These are phyloP conservation scores for Kodamaea derodonti DNA, from an alignment of 1,139 yeast genomes.

Conservation along the genomic window DNA sequence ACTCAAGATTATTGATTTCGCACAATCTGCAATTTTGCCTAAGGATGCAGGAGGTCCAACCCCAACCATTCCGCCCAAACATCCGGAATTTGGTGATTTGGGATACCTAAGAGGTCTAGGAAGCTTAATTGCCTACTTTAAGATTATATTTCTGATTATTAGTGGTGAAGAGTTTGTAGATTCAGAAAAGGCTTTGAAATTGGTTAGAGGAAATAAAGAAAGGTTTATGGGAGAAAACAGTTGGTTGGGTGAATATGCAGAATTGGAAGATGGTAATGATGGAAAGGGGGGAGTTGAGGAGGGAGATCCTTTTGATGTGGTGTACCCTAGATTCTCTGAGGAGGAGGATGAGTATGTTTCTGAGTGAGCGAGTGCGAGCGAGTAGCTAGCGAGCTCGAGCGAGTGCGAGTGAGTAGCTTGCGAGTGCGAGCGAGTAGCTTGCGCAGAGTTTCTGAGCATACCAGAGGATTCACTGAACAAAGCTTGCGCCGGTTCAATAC, in stretches of 20 bases:
- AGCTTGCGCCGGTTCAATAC: too few species aligned
- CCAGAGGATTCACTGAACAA: too few species aligned
- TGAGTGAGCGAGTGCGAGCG: constrained; percentile 18
- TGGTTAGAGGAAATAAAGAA: constrained; percentile 24
- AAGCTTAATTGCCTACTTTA: constrained; percentile 63
- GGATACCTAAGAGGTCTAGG: constrained; percentile 84
- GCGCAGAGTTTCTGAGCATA: too few species aligned
- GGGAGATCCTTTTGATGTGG: constrained; percentile 24
- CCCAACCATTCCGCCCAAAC: constrained; percentile 57
- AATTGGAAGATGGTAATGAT: constrained; percentile 23
- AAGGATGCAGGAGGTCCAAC: constrained; percentile 32
- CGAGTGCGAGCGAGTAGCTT: too few species aligned
- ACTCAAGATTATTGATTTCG: constrained; percentile 88
- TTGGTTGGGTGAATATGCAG: constrained; percentile 51
- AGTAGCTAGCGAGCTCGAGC: constrained; percentile 11
- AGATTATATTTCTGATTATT: constrained; percentile 47
- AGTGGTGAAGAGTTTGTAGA: constrained; percentile 23
- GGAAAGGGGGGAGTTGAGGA: constrained; percentile 11
- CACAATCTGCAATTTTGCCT: constrained; percentile 83
- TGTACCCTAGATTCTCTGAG: constrained; percentile 18
- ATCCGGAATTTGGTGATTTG: constrained; percentile 59
- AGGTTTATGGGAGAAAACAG: constrained; percentile 25
- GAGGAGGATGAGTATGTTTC: constrained; percentile 22
- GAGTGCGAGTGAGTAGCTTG: constrained; percentile 14
- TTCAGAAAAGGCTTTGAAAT: constrained; percentile 17